These are phyloP conservation scores for Bipolaris sorokiniana DNA, from an alignment of 2,329 filamentous ascomycete species.

Conservation along the genomic window DNA sequence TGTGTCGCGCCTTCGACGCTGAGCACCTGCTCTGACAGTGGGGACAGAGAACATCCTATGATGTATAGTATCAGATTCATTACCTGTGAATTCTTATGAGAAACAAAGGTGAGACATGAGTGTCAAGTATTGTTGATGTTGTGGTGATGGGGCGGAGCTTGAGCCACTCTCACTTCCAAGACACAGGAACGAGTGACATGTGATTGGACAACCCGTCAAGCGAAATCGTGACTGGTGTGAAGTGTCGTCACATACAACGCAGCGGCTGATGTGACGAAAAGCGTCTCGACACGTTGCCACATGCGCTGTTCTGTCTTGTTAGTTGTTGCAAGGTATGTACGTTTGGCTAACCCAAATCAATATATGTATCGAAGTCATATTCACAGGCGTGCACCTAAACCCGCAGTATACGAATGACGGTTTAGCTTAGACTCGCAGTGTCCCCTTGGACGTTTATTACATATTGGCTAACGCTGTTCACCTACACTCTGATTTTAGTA, in stretches of 20 bases:
- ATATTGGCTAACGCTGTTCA: neutral
- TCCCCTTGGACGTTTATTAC: too few relatives aligned
- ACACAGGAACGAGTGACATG: slow-evolving; percentile 6
- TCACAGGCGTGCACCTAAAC: neutral
- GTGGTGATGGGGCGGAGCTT: slow-evolving; percentile 8
- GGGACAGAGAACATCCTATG: neutral
- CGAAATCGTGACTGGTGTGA: slow-evolving; percentile 11
- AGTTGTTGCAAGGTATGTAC: neutral
- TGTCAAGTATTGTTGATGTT: slow-evolving; percentile 5
- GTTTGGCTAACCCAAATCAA: neutral
- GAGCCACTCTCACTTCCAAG: slow-evolving; percentile 10
- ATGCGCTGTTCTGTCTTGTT: neutral
- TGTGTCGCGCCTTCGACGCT: slow-evolving; percentile 6
- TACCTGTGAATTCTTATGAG: neutral
- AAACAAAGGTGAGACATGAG: slow-evolving; percentile 3
- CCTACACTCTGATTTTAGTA: neutral
- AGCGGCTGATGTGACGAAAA: slow-evolving; percentile 1
- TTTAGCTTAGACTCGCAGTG: neutral
- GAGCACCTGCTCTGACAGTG: slow-evolving; percentile 1
- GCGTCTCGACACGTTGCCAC: slow-evolving; percentile 9
- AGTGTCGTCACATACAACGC: slow-evolving; percentile 16
- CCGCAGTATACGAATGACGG: neutral
- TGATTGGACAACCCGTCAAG: slow-evolving; percentile 12
- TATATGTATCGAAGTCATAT: neutral
- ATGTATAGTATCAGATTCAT: neutral